Conservation (phyloP, 768 basidiomycete species). For the Fomitopsis serialis region DNA sequence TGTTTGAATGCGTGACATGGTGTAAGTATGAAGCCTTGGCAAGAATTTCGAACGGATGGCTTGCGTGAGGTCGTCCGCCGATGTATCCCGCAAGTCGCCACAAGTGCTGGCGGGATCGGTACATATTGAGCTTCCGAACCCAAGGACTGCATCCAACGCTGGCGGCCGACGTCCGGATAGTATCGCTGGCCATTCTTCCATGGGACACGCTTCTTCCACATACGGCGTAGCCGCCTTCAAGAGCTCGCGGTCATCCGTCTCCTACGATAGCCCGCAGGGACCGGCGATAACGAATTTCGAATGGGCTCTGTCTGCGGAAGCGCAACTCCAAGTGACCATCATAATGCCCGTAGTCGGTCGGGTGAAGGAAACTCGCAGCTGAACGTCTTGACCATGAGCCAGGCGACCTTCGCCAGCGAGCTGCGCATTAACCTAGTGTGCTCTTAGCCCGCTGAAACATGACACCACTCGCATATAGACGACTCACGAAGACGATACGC, state of each 20-base stretch:
- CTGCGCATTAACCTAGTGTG: not conserved
- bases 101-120: conserved; percentile 2
- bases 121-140: conserved; percentile 6
- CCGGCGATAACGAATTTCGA: conserved; percentile 2
- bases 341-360: conserved; percentile 34
- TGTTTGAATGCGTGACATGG: conserved; percentile 40
- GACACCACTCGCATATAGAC: not conserved
- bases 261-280: conserved; percentile 1
- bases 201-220: not conserved
- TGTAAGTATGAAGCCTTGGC: conserved; percentile 39
- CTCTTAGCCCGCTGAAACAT: not conserved
- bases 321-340: conserved; percentile 49
- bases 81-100: not conserved
- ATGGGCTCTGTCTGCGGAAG: conserved; percentile 28
- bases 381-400: not conserved
- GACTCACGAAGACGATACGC: conserved; percentile 5
- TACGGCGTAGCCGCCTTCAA: not conserved
- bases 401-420: not conserved
- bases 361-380: conserved; percentile 23
- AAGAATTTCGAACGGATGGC: conserved; percentile 21
- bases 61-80: not conserved
- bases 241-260: not conserved
- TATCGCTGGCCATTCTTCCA: not conserved
- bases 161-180: conserved; percentile 2
- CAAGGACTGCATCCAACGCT: conserved; percentile 12